A percentile compares a stretch with the other conserved stretches of the same genome.
Conservation (phyloP, 73 alveolate species). For the Tetrahymena malaccensis region DNA sequence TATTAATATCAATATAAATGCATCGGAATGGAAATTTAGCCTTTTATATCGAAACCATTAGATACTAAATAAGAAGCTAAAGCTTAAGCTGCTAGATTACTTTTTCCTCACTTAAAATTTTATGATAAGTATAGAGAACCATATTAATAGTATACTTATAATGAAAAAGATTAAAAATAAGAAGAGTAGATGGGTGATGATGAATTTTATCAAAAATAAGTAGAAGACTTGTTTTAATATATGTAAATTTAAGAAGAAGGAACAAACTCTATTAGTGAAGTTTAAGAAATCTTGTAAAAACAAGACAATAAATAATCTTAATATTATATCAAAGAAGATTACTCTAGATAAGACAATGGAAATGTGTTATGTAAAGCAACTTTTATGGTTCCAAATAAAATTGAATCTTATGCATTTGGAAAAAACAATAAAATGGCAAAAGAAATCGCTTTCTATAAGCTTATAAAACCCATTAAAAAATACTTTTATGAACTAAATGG, state of each 20-base stretch:
- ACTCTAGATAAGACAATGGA: background rate
- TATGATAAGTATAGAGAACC: background rate
- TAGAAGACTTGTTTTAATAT: background rate
- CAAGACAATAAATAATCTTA: background rate
- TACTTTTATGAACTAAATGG: background rate
- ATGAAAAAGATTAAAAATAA: background rate
- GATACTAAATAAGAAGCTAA: background rate
- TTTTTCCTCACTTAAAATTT: background rate
- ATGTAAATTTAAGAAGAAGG: background rate
- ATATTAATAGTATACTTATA: too few relatives aligned
- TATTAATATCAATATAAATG: background rate
- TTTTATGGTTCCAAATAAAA: background rate
- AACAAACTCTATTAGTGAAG: background rate
- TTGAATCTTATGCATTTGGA: background rate
- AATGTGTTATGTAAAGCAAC: background rate
- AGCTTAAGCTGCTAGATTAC: background rate
- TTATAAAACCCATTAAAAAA: background rate
- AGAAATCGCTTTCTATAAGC: background rate
- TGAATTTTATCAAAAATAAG: background rate
- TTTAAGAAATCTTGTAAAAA: background rate
- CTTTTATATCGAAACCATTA: background rate
- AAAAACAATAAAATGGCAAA: background rate
- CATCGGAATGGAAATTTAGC: background rate
- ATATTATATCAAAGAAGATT: background rate
- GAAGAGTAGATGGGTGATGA: background rate